phyloP scores from a whole-genome alignment of 345 rosid species.

The Aurinia saxatilis region DNA sequence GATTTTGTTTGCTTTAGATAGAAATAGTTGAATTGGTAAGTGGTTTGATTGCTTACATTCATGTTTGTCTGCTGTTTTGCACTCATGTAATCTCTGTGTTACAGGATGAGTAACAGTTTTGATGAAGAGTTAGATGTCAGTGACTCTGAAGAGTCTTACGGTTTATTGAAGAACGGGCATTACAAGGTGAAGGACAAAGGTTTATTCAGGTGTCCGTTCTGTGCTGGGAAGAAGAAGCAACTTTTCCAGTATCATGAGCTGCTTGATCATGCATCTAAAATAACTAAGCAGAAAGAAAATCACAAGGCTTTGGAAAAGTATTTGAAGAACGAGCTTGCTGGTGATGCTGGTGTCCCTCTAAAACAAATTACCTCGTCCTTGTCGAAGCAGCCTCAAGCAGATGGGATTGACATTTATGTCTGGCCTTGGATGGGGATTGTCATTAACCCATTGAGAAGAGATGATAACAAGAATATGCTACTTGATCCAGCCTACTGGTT shows the following conservation, averaged over 20 bases:
- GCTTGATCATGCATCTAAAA: slow-evolving; percentile 76
- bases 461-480: slow-evolving; percentile 10
- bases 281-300: slow-evolving; percentile 64
- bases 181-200: slow-evolving; percentile 59
- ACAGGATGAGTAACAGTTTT: slow-evolving; percentile 50
- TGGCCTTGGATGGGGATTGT: slow-evolving; percentile 90
- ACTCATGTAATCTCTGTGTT: no score
- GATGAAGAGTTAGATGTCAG: slow-evolving; percentile 77
- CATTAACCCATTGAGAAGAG: slow-evolving; percentile 29
- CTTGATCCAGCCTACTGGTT: slow-evolving; percentile 49
- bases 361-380: slow-evolving; percentile 3
- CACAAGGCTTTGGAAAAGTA: slow-evolving; percentile 71
- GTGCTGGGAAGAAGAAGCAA: slow-evolving; percentile 85
- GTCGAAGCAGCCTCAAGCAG: slow-evolving; percentile 3
- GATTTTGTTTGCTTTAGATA: neutral
- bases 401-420: slow-evolving; percentile 42
- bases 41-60: neutral
- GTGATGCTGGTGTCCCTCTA: slow-evolving; percentile 33
- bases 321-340: slow-evolving; percentile 52
- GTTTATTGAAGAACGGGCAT: slow-evolving; percentile 36
- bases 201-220: slow-evolving; percentile 68
- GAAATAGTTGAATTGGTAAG: neutral
- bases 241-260: slow-evolving; percentile 69
- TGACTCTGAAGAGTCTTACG: slow-evolving; percentile 60
- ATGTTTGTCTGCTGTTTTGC: no score